These are phyloP conservation scores for Capsaspora owczarzaki DNA, from an alignment of 78 protist genomes.

Conservation along the genomic window DNA sequence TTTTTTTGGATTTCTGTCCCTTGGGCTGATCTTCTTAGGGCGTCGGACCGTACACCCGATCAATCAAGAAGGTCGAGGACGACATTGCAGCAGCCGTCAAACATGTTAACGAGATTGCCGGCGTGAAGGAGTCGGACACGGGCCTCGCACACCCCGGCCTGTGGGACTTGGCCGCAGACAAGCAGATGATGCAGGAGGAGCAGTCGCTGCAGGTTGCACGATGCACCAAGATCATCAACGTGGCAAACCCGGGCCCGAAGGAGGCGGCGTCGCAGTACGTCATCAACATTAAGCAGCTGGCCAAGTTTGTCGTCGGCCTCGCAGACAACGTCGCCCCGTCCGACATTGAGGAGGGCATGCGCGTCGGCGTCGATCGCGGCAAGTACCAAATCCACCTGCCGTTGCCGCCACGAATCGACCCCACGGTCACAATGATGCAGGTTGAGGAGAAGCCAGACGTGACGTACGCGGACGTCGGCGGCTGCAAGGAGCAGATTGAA, in stretches of 20 bases:
- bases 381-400: constrained; percentile 97
- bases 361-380: constrained; percentile 95
- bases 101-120: constrained; percentile 53
- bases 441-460: constrained; percentile 99
- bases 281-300: constrained; percentile 89
- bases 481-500: constrained; percentile 96
- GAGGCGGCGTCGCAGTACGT: constrained; percentile 86
- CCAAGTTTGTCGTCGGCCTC: constrained; percentile 99
- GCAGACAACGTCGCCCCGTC: constrained; percentile 93
- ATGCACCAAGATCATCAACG: constrained; percentile 93
- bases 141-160: constrained; percentile 93
- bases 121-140: constrained; percentile 95
- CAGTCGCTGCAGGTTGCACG: constrained; percentile 96
- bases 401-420: constrained; percentile 99
- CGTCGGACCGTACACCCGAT: constrained; percentile 75
- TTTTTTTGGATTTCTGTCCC: too few relatives aligned
- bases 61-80: constrained; percentile 60
- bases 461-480: constrained; percentile 99
- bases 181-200: constrained; percentile 77
- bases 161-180: constrained; percentile 96
- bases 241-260: constrained; percentile 18
- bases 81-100: constrained; percentile 63
- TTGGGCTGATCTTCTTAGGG: too few relatives aligned
- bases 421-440: constrained; percentile 98
- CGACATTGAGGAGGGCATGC: constrained; percentile 99